Percentiles rank a stretch among this genome's conserved stretches.
These are phyloP conservation scores for Aureobasidium sp. DNA, from an alignment of 2,329 filamentous ascomycete species.

Conservation along the genomic window DNA sequence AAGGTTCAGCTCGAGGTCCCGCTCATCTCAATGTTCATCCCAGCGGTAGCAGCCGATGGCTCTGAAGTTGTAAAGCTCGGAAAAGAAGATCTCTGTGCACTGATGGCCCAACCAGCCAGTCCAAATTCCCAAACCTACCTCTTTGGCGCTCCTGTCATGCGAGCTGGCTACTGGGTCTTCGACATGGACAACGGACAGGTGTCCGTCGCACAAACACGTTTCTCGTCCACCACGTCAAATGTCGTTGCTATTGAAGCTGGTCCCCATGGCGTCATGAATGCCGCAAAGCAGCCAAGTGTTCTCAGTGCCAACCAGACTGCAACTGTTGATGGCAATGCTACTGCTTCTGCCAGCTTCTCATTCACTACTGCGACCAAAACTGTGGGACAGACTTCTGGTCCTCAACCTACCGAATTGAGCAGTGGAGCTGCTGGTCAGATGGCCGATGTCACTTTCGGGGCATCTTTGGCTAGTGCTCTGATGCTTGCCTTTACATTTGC, in stretches of 20 bases:
- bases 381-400: background rate
- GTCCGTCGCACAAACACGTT: conserved; percentile 27
- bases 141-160: conserved; percentile 27
- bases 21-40: conserved; percentile 25
- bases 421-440: background rate
- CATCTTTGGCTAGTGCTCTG: background rate
- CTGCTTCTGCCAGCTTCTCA: background rate
- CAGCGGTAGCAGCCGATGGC: conserved; percentile 22
- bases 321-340: background rate
- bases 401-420: background rate
- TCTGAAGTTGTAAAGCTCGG: conserved; percentile 19
- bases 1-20: conserved; percentile 25
- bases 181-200: conserved; percentile 31
- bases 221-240: background rate
- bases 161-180: conserved; percentile 30
- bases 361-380: background rate
- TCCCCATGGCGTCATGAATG: background rate
- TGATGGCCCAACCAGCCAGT: background rate
- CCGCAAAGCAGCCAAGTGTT: background rate
- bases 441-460: background rate
- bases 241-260: background rate
- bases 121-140: conserved; percentile 22
- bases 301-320: background rate
- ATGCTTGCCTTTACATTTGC: background rate
- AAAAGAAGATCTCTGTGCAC: conserved; percentile 14